Percentiles rank a stretch among this genome's conserved stretches.
phyloP scores from a whole-genome alignment of 2,329 filamentous ascomycete genomes.

The Botryotinia calthae region DNA sequence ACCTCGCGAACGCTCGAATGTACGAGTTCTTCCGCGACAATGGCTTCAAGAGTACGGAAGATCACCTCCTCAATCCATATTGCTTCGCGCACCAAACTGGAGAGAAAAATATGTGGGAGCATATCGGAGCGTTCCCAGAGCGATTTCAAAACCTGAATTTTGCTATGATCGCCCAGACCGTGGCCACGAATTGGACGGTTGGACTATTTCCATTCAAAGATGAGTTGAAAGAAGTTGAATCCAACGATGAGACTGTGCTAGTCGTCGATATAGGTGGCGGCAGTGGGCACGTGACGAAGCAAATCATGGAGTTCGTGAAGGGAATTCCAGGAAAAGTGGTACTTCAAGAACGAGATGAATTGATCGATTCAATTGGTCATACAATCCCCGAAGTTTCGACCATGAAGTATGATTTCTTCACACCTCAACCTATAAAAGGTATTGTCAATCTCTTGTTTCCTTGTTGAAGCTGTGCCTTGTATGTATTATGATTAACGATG shows the following conservation, averaged over 20 bases:
- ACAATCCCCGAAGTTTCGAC: slow-evolving; percentile 37
- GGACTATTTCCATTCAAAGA: slow-evolving; percentile 32
- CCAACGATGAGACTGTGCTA: slow-evolving; percentile 32
- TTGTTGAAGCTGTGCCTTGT: background rate
- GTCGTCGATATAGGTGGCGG: slow-evolving; percentile 45
- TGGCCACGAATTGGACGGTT: slow-evolving; percentile 20
- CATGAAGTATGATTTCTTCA: slow-evolving; percentile 37
- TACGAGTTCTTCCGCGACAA: slow-evolving; percentile 30
- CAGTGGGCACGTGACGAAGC: slow-evolving; percentile 42
- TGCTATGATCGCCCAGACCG: slow-evolving; percentile 32
- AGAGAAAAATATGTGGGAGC: slow-evolving; percentile 34
- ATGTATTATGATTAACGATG: background rate
- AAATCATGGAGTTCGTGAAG: slow-evolving; percentile 39
- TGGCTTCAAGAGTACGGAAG: slow-evolving; percentile 29
- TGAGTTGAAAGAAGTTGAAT: slow-evolving; percentile 25
- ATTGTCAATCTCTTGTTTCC: background rate
- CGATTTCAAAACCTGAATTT: slow-evolving; percentile 35
- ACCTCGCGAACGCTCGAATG: slow-evolving; percentile 25
- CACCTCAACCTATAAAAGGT: slow-evolving; percentile 35
- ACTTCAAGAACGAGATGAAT: slow-evolving; percentile 43
- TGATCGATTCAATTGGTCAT: slow-evolving; percentile 30
- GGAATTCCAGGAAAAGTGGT: slow-evolving; percentile 40
- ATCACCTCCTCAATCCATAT: slow-evolving; percentile 33
- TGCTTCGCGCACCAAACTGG: slow-evolving; percentile 33
- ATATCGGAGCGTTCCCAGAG: slow-evolving; percentile 31